A percentile compares a stretch with the other conserved stretches of the same genome.
Evolutionary conservation across 768 basidiomycete species (phyloP).

Genomic region (Phanerodontia chrysosporium): DNA sequence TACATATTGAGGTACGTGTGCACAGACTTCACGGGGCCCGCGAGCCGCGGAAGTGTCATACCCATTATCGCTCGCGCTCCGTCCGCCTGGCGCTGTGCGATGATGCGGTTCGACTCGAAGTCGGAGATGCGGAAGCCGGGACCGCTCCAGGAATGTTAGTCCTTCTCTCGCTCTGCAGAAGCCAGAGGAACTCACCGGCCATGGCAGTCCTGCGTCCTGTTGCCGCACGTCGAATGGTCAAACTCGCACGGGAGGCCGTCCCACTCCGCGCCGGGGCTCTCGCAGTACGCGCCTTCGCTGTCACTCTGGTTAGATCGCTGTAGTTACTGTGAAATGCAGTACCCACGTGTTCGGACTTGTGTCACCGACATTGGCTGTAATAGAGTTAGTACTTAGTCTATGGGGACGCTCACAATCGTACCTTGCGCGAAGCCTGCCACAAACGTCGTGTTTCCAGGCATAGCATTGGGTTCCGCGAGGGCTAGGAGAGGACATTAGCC

Average conservation of each 20-base stretch:
- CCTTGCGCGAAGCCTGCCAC: slow-evolving; percentile 76
- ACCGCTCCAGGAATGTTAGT: slow-evolving; percentile 39
- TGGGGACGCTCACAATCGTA: slow-evolving; percentile 29
- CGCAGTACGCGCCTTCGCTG: slow-evolving; percentile 70
- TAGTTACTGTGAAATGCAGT: too few species aligned
- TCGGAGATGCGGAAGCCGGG: slow-evolving; percentile 74
- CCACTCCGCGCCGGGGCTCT: slow-evolving; percentile 65
- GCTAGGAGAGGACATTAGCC: slow-evolving; percentile 33
- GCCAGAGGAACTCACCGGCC: slow-evolving; percentile 46
- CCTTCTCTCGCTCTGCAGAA: not conserved
- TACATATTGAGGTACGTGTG: slow-evolving; percentile 71
- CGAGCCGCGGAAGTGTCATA: slow-evolving; percentile 39
- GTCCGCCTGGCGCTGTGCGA: slow-evolving; percentile 64
- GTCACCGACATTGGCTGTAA: slow-evolving; percentile 73
- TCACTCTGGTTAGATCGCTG: too few species aligned
- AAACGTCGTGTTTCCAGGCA: slow-evolving; percentile 69
- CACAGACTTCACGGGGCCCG: slow-evolving; percentile 63
- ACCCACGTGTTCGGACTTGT: slow-evolving; percentile 81
- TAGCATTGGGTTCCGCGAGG: slow-evolving; percentile 53
- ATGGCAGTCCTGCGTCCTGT: slow-evolving; percentile 61
- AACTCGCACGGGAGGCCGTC: slow-evolving; percentile 69
- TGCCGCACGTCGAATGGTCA: slow-evolving; percentile 73
- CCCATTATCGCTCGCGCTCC: slow-evolving; percentile 65
- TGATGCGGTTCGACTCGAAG: slow-evolving; percentile 71
- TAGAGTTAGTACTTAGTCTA: too few species aligned